These are phyloP conservation scores for Remersonia thermophila DNA, from an alignment of 2,329 filamentous ascomycete species.

Conservation along the genomic window DNA sequence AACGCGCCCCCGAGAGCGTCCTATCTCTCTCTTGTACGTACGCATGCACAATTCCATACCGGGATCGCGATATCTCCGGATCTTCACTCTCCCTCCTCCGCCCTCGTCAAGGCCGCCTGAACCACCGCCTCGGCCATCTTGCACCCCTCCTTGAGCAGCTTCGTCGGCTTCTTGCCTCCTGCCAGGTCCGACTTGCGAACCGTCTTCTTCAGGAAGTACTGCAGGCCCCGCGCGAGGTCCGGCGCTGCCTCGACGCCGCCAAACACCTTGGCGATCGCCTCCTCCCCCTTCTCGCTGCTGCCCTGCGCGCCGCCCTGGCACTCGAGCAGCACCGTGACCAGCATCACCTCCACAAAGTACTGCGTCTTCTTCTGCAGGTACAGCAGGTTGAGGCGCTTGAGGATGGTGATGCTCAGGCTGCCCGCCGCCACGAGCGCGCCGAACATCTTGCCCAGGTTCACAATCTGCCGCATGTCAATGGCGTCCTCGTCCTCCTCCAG, in stretches of 20 bases:
- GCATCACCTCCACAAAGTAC: conserved; percentile 66
- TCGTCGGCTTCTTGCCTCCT: conserved; percentile 34
- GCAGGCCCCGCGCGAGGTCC: conserved; percentile 59
- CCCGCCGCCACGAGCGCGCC: conserved; percentile 37
- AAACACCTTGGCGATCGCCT: conserved; percentile 54
- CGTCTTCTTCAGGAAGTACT: conserved; percentile 68
- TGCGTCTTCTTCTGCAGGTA: conserved; percentile 65
- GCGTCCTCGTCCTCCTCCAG: conserved; percentile 37
- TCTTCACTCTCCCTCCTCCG: conserved; percentile 8
- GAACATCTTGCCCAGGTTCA: conserved; percentile 43
- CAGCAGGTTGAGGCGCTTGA: conserved; percentile 65
- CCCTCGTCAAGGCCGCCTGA: conserved; percentile 15
- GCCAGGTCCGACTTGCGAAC: conserved; percentile 52
- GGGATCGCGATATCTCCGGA: too few species aligned
- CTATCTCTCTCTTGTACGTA: too few species aligned
- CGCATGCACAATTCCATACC: too few species aligned
- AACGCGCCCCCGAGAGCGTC: neutral
- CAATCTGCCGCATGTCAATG: conserved; percentile 33
- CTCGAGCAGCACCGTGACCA: conserved; percentile 63
- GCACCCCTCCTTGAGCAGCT: conserved; percentile 35
- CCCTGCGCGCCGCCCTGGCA: conserved; percentile 29
- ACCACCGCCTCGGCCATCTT: conserved; percentile 30
- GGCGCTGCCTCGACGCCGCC: conserved; percentile 49
- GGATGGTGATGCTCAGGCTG: conserved; percentile 33
- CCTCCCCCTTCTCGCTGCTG: conserved; percentile 34